Evolutionary conservation across 257 asterid genomes (phyloP), one percentile per base, ranked within the genome.

Genomic region (Euphrasia confusa): DNA sequence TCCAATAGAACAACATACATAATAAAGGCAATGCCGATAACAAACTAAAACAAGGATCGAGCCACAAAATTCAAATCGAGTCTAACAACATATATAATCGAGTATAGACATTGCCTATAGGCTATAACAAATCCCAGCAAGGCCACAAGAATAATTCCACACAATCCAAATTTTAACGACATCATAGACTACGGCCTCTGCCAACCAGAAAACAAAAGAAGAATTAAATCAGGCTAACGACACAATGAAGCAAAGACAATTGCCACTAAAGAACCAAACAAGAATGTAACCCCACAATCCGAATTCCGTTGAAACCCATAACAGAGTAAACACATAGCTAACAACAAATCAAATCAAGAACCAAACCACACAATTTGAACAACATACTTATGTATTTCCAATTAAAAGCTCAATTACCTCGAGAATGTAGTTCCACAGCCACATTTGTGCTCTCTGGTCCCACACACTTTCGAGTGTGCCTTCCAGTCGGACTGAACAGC

Each of bases 401-500:
- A 21, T 21, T 21, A 21, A 21, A 21, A 21, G 24, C 1, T 21
- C 33, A 32, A 32, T 8, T 9, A 68, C 95, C 97, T 89, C 4
- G 90, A 79, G 76, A 89, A 86, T 68, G 77, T 56, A 52, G 97
- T 81, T 44, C 95, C 97, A 76, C 97, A 89, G 66, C 84, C 94
- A 68, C 97, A 89, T 68, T 71, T 86, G 71, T 89, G 86, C 78
- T 89, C 97, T 76, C 72, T 82, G 10, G 89, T 86, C 13, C 97
- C 97, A 72, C 97, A 89, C 67, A 84, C 78, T 81, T 89, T 89
- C 11, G 84, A 79, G 69, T 89, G 96, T 39, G 95, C 96, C 66
- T 89, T 89, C 85, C 94, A 86, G 57, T 89, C 96, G 10, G 96
- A 89, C 59, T 82, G 90, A 35, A 89, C 96, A 0, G 96, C 96